Conservation (phyloP, 768 basidiomycete genomes). For the Sporobolomyces pararoseus region DNA sequence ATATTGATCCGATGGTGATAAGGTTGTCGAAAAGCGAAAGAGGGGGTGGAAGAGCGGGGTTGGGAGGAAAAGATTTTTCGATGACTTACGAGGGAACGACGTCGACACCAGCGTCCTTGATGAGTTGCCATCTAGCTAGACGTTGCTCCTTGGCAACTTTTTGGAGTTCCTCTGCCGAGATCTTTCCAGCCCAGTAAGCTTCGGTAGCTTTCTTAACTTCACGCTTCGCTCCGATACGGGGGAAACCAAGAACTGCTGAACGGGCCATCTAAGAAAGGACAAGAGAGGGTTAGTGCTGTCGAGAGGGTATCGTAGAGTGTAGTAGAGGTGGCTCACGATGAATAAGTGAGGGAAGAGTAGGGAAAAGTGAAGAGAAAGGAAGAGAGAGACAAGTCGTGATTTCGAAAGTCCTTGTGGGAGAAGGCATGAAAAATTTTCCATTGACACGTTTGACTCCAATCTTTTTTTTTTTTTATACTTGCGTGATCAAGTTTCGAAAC, state of each 20-base stretch:
- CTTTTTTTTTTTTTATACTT: too few relatives aligned
- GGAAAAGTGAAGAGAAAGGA: conserved; percentile 3
- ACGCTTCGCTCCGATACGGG: conserved; percentile 68
- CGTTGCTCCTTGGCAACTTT: conserved; percentile 81
- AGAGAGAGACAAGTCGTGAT: conserved; percentile 1
- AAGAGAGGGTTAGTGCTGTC: background rate
- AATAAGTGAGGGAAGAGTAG: background rate
- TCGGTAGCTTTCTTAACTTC: conserved; percentile 91
- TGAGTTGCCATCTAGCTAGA: conserved; percentile 77
- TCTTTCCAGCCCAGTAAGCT: conserved; percentile 88
- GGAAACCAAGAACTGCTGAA: conserved; percentile 86
- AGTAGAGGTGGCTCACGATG: background rate
- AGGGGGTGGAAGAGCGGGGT: background rate
- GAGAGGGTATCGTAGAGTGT: background rate
- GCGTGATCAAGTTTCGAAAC: too few relatives aligned
- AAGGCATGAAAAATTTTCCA: too few relatives aligned
- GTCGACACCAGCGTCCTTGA: conserved; percentile 83
- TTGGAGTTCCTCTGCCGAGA: conserved; percentile 78
- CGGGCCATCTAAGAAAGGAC: conserved; percentile 1
- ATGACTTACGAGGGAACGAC: conserved; percentile 76
- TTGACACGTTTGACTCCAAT: too few relatives aligned
- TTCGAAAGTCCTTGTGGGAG: too few relatives aligned
- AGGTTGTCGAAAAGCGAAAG: too few relatives aligned
- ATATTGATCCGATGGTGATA: too few relatives aligned
- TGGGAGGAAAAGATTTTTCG: background rate